Evolutionary conservation across 768 basidiomycete genomes (phyloP).

Genomic region (Trametes cingulata): DNA sequence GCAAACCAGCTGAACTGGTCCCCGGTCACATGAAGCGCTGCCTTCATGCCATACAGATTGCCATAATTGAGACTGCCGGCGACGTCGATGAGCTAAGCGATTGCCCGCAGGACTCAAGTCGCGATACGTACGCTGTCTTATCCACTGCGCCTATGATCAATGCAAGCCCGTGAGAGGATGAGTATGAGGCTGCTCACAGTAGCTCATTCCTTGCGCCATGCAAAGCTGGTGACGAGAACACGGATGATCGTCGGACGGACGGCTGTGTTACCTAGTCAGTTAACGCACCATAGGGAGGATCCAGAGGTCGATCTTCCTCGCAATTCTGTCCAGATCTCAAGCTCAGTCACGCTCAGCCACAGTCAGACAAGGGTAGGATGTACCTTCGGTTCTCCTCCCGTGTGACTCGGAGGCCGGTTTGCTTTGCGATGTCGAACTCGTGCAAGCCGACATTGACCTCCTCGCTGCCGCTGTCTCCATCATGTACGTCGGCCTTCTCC

Average conservation of each 20-base stretch:
- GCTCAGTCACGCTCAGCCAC: not conserved
- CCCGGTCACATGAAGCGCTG: conserved; percentile 16
- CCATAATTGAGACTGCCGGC: conserved; percentile 29
- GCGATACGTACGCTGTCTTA: conserved; percentile 31
- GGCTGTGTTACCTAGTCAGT: too few species aligned
- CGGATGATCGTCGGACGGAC: too few species aligned
- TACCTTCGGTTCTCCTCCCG: conserved; percentile 10
- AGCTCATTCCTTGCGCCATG: conserved; percentile 33
- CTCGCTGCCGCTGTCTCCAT: conserved; percentile 3
- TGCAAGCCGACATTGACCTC: conserved; percentile 19
- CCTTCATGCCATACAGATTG: conserved; percentile 35
- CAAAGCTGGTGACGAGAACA: conserved; percentile 24
- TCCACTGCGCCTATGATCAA: conserved; percentile 22
- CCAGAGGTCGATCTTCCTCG: conserved; percentile 30
- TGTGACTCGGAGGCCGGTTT: conserved; percentile 13
- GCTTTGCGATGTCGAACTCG: conserved; percentile 21
- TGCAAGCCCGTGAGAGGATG: too few species aligned
- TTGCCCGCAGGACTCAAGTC: not conserved
- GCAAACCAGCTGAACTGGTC: conserved; percentile 24
- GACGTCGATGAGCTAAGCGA: not conserved
- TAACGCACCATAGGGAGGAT: conserved; percentile 28
- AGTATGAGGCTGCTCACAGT: conserved; percentile 7
- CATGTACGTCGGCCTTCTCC: not conserved
- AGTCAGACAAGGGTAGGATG: too few species aligned
- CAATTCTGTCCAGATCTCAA: conserved; percentile 4